Evolutionary conservation across 768 basidiomycete genomes (phyloP), one percentile per base, ranked within the genome.

Genomic region (Nidula microcarpa): DNA sequence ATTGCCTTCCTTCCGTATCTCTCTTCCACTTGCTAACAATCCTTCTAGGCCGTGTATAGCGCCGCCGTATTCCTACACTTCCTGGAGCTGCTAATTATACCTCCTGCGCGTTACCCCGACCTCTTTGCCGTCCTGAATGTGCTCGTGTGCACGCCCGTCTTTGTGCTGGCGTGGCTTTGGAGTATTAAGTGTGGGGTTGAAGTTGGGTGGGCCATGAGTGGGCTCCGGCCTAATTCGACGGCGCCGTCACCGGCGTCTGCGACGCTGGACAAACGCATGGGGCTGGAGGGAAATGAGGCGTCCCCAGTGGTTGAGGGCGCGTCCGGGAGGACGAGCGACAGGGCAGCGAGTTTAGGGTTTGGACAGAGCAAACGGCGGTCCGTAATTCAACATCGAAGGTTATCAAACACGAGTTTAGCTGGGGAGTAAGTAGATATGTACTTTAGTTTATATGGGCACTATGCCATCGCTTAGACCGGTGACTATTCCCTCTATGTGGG

Each of bases 161-260:
- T 98, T 64, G 80, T 75, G 6, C 65, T 91, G 32, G 76, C 81
- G n/a, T 98, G 91, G 91, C 62, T 94, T 13, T 97, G 93, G 93
- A 91, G 89, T 48, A 84, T 93, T 65, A 87, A 86, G 58, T 85
- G 89, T 46, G 81, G 88, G 17, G 64, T 94, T 18, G 86, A 95
- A 61, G 85, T 86, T 36, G 74, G 82, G 7, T 96, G 94, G 94
- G 89, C 87, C 10, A 64, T 90, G 8, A 80, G 82, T 4, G 87
- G 87, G 0, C 68, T 84, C 16, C 70, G 68, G 2, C 50, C 59
- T 23, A 23, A 23, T 23, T 23, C 23, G 23, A 23, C 23, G 23
- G 1, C 23, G 23, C 23, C 23, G 3, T 23, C 23, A 23, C 23
- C 23, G 23, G 23, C 23, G 23, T 23, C 23, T 23, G 23, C 23